These are phyloP conservation scores for Salvia rosmarinus DNA, from an alignment of 257 asterid genomes.

Conservation along the genomic window DNA sequence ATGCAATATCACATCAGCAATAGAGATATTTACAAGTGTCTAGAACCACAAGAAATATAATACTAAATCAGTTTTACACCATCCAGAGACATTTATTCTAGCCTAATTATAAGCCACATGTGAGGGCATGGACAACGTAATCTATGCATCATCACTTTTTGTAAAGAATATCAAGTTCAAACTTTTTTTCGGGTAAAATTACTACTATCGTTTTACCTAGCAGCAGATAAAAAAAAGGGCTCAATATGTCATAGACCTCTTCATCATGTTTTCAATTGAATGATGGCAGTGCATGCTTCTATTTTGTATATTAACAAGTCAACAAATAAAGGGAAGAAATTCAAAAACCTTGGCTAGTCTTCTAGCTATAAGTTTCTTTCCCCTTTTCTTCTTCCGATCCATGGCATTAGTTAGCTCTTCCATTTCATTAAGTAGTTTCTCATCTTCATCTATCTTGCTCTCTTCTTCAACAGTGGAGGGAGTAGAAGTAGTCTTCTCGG, in stretches of 20 bases:
- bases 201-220: slow-evolving; percentile 2
- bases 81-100: neutral
- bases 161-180: neutral
- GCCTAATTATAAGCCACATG: neutral
- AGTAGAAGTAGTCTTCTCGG: slow-evolving; percentile 52
- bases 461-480: slow-evolving; percentile 46
- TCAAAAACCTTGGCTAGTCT: slow-evolving; percentile 72
- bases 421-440: slow-evolving; percentile 72
- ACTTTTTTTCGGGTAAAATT: neutral
- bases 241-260: neutral
- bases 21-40: neutral
- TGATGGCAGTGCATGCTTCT: neutral
- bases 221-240: neutral
- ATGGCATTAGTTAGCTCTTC: slow-evolving; percentile 80
- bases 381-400: slow-evolving; percentile 79
- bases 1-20: neutral
- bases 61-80: neutral
- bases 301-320: neutral
- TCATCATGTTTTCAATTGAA: neutral
- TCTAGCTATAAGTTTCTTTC: slow-evolving; percentile 68
- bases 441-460: slow-evolving; percentile 72
- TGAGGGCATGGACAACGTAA: neutral
- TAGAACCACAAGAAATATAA: neutral
- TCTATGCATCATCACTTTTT: neutral
- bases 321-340: slow-evolving; percentile 7